phyloP scores from a whole-genome alignment of 177 flowering plant genomes.

The Vitis hybrid region DNA sequence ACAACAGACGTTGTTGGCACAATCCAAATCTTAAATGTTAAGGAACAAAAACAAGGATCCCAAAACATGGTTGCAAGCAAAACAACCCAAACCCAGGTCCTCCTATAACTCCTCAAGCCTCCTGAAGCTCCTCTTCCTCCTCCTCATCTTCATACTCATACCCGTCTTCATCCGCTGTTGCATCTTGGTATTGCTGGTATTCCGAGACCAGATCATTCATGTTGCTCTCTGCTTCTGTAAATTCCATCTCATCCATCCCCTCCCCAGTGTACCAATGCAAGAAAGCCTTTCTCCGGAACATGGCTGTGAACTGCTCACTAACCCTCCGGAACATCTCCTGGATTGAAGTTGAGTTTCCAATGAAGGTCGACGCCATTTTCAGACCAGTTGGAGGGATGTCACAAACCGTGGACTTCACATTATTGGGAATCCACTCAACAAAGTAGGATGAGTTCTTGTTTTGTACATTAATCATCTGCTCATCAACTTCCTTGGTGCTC shows the following conservation, averaged over 20 bases:
- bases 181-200: conserved; percentile 41
- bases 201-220: conserved; percentile 34
- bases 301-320: conserved; percentile 41
- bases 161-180: conserved; percentile 35
- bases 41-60: neutral
- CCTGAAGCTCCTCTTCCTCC: conserved; percentile 12
- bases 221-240: conserved; percentile 32
- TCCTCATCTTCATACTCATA: conserved; percentile 28
- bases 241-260: conserved; percentile 39
- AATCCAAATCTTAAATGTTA: conserved; percentile 5
- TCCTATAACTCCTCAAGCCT: neutral
- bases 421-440: conserved; percentile 60
- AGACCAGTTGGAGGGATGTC: conserved; percentile 56
- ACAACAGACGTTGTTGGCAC: neutral
- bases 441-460: conserved; percentile 56
- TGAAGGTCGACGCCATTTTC: conserved; percentile 46
- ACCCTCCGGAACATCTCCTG: conserved; percentile 44
- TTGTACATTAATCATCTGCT: conserved; percentile 53
- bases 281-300: conserved; percentile 34
- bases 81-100: neutral
- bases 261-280: conserved; percentile 35
- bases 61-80: conserved; percentile 1
- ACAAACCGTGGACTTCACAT: conserved; percentile 55
- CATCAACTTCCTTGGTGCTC: conserved; percentile 57
- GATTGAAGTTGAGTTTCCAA: conserved; percentile 46